These are phyloP conservation scores for Magnolia officinalis DNA, from an alignment of 164 flowering plant species.

Conservation along the genomic window DNA sequence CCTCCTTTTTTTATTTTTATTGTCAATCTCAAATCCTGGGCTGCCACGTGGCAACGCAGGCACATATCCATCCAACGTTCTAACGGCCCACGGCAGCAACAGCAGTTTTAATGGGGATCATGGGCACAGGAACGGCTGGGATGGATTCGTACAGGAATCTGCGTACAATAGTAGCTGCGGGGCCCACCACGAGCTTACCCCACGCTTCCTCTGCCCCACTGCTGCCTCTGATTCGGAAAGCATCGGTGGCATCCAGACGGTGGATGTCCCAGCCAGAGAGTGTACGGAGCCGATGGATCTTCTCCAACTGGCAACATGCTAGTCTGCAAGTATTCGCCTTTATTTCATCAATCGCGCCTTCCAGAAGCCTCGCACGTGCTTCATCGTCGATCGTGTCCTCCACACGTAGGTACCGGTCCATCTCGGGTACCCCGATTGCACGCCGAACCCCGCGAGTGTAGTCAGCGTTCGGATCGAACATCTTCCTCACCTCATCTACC, in stretches of 20 bases:
- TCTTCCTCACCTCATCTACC: conserved; percentile 44
- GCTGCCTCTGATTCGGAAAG: conserved; percentile 27
- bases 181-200: conserved; percentile 46
- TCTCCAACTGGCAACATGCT: conserved; percentile 47
- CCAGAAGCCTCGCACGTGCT: conserved; percentile 23
- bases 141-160: conserved; percentile 28
- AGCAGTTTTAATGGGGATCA: not conserved
- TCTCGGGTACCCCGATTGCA: conserved; percentile 76
- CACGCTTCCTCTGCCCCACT: conserved; percentile 50
- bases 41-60: not conserved
- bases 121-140: not conserved
- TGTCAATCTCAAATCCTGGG: not conserved
- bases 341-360: conserved; percentile 39
- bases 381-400: conserved; percentile 20
- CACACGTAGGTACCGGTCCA: conserved; percentile 40
- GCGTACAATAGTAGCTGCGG: conserved; percentile 31
- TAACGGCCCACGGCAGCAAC: not conserved
- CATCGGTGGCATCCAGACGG: conserved; percentile 65
- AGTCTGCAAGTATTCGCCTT: conserved; percentile 56
- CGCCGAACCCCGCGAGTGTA: conserved; percentile 56
- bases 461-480: conserved; percentile 44
- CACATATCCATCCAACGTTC: not conserved
- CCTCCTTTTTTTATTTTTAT: not conserved
- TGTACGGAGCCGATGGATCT: conserved; percentile 44
- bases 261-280: conserved; percentile 51